Evolutionary conservation across 1,284 basidiomycete genomes (phyloP).

Genomic region (Cryptococcus sp.): DNA sequence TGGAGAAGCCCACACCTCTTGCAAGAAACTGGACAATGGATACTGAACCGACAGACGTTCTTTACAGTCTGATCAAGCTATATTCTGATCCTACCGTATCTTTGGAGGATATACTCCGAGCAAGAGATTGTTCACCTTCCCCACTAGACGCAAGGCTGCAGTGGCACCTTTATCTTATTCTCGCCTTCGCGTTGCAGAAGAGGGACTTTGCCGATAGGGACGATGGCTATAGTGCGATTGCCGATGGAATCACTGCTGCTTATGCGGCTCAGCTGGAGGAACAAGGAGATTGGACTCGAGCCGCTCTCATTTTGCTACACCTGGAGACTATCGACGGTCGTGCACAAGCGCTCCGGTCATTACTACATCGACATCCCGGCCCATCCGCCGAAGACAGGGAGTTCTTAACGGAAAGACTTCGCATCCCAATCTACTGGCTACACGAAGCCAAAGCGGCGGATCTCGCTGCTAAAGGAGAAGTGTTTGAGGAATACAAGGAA

Average conservation of each 20-base stretch:
- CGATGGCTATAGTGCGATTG: slow-evolving; percentile 70
- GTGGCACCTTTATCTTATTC: slow-evolving; percentile 89
- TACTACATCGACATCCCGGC: slow-evolving; percentile 69
- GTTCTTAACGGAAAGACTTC: slow-evolving; percentile 70
- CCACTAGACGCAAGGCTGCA: slow-evolving; percentile 75
- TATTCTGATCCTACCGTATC: slow-evolving; percentile 55
- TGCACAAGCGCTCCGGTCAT: slow-evolving; percentile 70
- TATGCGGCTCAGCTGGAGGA: slow-evolving; percentile 87
- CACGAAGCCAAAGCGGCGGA: slow-evolving; percentile 64
- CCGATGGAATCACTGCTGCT: slow-evolving; percentile 73
- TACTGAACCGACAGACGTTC: slow-evolving; percentile 57
- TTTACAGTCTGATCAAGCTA: slow-evolving; percentile 79
- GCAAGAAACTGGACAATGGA: slow-evolving; percentile 44
- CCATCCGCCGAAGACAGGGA: slow-evolving; percentile 64
- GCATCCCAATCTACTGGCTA: slow-evolving; percentile 80
- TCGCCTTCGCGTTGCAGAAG: slow-evolving; percentile 73
- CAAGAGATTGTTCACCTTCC: slow-evolving; percentile 70
- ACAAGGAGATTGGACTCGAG: slow-evolving; percentile 74
- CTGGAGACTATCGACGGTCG: slow-evolving; percentile 72
- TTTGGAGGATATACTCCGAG: slow-evolving; percentile 54
- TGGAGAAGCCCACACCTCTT: slow-evolving; percentile 45
- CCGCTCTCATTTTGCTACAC: slow-evolving; percentile 84
- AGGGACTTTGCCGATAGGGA: slow-evolving; percentile 82
- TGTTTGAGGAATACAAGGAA: slow-evolving; percentile 72
- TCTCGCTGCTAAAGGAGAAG: slow-evolving; percentile 50